Evolutionary conservation across 345 rosid species (phyloP).

Genomic region (Laguncularia racemosa): DNA sequence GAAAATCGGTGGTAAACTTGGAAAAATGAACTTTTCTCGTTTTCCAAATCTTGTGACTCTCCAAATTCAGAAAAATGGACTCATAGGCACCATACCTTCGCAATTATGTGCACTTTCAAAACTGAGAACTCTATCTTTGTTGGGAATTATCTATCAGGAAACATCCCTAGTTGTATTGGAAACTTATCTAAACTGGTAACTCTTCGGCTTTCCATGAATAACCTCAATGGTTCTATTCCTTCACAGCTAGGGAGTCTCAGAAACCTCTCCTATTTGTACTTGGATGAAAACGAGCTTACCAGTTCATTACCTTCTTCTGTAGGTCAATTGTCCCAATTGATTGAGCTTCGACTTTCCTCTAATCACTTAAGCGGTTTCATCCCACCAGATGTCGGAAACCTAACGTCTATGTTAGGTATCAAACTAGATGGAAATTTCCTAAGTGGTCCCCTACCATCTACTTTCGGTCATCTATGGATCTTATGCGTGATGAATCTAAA

Average conservation of each 20-base stretch:
- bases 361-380: not conserved
- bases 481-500: no score
- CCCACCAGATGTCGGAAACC: constrained; percentile 1
- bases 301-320: not conserved
- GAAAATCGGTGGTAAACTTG: not conserved
- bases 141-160: not conserved
- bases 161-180: constrained; percentile 7
- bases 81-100: not conserved
- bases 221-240: not conserved
- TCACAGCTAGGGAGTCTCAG: not conserved
- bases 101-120: constrained; percentile 6
- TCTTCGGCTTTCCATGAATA: not conserved
- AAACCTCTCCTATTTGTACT: not conserved
- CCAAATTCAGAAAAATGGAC: not conserved
- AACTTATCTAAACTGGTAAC: not conserved
- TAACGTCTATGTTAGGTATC: not conserved
- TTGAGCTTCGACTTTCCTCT: not conserved
- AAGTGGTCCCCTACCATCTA: not conserved
- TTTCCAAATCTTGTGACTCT: constrained; percentile 4
- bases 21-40: constrained; percentile 9
- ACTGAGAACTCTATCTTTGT: constrained; percentile 1
- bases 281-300: not conserved
- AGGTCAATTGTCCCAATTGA: not conserved
- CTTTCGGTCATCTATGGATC: no score
- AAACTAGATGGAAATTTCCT: fast-evolving